A percentile compares a stretch with the other conserved stretches of the same genome.
phyloP scores from a whole-genome alignment of 208 protist genomes.

The Trypanosoma melophagium region DNA sequence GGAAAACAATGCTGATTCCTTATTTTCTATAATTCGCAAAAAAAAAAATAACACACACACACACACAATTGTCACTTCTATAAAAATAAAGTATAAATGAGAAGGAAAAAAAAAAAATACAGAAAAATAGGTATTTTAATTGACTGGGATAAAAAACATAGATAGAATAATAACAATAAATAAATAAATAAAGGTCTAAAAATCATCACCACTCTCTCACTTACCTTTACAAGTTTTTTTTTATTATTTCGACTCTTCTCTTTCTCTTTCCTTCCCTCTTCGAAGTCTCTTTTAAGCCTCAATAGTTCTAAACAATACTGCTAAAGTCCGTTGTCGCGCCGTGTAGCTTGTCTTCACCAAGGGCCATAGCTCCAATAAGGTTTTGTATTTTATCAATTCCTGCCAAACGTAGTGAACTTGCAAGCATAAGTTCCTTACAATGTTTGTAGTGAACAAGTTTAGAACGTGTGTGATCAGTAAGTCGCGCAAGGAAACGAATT shows the following conservation, averaged over 20 bases:
- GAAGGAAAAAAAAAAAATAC: too few relatives aligned
- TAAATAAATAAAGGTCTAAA: constrained; percentile 13
- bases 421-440: constrained; percentile 85
- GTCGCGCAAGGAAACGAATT: constrained; percentile 79
- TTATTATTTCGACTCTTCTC: constrained; percentile 2
- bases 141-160: background rate
- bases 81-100: too few relatives aligned
- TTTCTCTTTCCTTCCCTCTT: background rate
- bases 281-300: background rate
- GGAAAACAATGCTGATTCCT: too few relatives aligned
- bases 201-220: background rate
- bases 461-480: constrained; percentile 81
- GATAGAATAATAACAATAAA: constrained; percentile 22
- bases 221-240: background rate
- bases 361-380: constrained; percentile 63
- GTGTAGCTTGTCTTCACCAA: constrained; percentile 41
- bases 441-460: constrained; percentile 78
- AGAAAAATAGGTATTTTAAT: too few relatives aligned
- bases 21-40: background rate
- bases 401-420: constrained; percentile 76
- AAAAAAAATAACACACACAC: background rate
- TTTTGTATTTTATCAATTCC: constrained; percentile 88
- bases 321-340: constrained; percentile 72
- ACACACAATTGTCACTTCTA: too few relatives aligned
- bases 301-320: constrained; percentile 55